Evolutionary conservation across 2,329 filamentous ascomycete genomes (phyloP).

Genomic region (Venturia oleaginea): DNA sequence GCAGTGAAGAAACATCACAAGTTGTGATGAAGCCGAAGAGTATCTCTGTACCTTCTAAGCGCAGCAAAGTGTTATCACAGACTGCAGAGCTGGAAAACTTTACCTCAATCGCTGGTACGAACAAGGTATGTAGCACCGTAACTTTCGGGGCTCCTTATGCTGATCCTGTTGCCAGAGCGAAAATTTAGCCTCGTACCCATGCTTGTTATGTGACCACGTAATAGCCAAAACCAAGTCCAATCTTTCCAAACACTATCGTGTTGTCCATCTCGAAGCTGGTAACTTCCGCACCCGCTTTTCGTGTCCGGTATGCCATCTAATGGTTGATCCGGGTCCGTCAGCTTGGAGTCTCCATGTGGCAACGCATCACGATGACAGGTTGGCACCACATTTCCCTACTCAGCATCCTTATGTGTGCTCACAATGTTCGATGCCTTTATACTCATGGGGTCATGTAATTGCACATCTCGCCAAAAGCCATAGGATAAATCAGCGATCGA

Average conservation of each 20-base stretch:
- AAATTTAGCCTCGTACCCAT: neutral
- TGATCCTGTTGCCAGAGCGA: neutral
- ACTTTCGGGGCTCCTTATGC: neutral
- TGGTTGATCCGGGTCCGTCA: neutral
- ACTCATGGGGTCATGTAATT: neutral
- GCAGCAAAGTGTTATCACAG: too few species aligned
- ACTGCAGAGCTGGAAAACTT: too few species aligned
- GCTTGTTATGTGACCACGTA: neutral
- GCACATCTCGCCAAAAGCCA: neutral
- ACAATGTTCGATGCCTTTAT: neutral
- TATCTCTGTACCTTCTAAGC: too few species aligned
- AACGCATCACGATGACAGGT: neutral
- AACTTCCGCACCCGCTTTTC: neutral
- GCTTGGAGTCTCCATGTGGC: neutral
- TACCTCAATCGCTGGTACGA: neutral
- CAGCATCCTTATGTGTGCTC: neutral
- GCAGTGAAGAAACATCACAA: too few species aligned
- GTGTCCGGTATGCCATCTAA: neutral
- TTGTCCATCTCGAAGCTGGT: neutral
- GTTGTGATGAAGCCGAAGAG: too few species aligned
- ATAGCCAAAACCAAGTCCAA: neutral
- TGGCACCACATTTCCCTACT: neutral
- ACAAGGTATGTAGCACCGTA: neutral
- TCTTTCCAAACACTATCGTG: neutral
- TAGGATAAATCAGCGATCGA: neutral